phyloP scores from a whole-genome alignment of 1,139 yeast species.

The Debaryomycetaceae sp. region DNA sequence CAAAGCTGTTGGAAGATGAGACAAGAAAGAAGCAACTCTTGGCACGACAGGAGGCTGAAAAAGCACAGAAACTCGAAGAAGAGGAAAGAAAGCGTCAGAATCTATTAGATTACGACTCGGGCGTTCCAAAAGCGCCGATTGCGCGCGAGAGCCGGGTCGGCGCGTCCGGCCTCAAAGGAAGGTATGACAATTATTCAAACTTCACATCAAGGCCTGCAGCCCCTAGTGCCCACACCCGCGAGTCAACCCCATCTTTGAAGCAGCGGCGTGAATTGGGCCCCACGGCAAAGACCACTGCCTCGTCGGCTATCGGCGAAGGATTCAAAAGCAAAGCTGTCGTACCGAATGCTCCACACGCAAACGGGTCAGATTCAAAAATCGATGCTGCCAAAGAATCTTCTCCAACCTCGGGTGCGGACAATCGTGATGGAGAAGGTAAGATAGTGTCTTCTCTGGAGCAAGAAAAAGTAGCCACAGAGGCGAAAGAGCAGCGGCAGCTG shows the following conservation, averaged over 20 bases:
- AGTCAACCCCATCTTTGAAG: background rate
- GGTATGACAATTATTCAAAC: conserved; percentile 18
- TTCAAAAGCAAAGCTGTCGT: no score
- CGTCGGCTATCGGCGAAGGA: no score
- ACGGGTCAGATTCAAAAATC: no score
- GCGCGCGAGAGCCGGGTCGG: background rate
- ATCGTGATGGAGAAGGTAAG: no score
- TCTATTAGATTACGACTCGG: conserved; percentile 15
- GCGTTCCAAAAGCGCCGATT: conserved; percentile 2
- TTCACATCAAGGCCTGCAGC: conserved; percentile 3
- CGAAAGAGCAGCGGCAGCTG: no score
- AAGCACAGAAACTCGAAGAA: conserved; percentile 13
- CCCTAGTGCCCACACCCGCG: conserved; percentile 1
- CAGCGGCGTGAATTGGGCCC: no score
- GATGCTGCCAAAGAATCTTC: no score
- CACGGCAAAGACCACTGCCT: no score
- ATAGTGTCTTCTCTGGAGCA: no score
- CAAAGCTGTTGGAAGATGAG: conserved; percentile 2
- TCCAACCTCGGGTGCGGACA: no score
- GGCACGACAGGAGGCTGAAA: conserved; percentile 9
- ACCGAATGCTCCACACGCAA: no score
- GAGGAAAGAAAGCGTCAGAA: conserved; percentile 9
- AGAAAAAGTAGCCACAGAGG: no score
- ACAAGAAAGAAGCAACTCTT: conserved; percentile 7
- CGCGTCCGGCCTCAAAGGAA: conserved; percentile 7